Evolutionary conservation across 164 flowering plant species (phyloP).

Genomic region (Amborella trichopoda): DNA sequence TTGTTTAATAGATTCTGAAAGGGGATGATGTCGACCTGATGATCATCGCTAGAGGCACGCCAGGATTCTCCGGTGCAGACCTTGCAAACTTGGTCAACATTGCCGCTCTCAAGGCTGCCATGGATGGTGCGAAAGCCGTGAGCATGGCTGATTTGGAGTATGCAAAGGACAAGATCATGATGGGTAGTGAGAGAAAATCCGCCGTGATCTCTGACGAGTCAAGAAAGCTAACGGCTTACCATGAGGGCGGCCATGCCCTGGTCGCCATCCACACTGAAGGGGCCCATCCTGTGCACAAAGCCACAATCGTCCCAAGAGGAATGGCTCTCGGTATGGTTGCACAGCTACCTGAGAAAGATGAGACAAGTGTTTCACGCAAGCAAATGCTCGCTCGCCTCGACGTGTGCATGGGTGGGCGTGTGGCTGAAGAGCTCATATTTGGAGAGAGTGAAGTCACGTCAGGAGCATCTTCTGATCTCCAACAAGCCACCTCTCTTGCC

Average conservation of each 20-base stretch:
- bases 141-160: constrained; percentile 71
- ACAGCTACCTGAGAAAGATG: constrained; percentile 76
- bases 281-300: constrained; percentile 90
- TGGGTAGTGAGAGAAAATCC: constrained; percentile 95
- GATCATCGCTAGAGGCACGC: constrained; percentile 97
- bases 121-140: constrained; percentile 88
- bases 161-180: constrained; percentile 81
- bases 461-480: constrained; percentile 73
- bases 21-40: constrained; percentile 89
- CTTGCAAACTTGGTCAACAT: constrained; percentile 86
- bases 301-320: constrained; percentile 88
- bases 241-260: constrained; percentile 96
- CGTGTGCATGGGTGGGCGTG: constrained; percentile 96
- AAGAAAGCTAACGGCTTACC: constrained; percentile 73
- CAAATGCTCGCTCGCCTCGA: constrained; percentile 96
- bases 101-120: constrained; percentile 91
- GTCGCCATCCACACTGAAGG: constrained; percentile 96
- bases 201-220: constrained; percentile 91
- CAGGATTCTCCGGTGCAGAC: constrained; percentile 86
- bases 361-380: constrained; percentile 65
- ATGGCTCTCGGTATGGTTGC: constrained; percentile 88
- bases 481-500: constrained; percentile 68
- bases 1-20: constrained; percentile 86
- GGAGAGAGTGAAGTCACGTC: constrained; percentile 85
- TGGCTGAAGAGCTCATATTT: constrained; percentile 91